phyloP scores from a whole-genome alignment of 1,284 basidiomycete species.

The Irpex sp. region DNA sequence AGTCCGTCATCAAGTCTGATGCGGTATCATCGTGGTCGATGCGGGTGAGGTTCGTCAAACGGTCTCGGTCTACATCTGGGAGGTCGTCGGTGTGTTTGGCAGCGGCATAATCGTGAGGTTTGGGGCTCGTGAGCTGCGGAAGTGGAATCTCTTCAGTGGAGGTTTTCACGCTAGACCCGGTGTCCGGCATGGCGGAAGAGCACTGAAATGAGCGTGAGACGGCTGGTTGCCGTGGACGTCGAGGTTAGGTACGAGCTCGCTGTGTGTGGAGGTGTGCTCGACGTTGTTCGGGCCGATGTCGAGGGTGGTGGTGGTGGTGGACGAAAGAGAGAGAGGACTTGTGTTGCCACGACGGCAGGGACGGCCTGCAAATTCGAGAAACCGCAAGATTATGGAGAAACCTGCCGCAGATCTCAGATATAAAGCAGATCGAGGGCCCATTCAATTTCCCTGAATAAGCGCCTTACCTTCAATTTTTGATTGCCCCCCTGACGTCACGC shows the following conservation, averaged over 20 bases:
- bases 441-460: not conserved
- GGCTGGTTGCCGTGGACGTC: not conserved
- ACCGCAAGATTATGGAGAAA: not conserved
- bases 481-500: constrained; percentile 1
- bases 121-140: constrained; percentile 9
- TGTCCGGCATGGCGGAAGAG: not conserved
- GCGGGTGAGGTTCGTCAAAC: constrained; percentile 16
- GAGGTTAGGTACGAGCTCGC: not conserved
- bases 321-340: not conserved
- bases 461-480: not conserved
- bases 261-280: not conserved
- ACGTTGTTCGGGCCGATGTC: not conserved
- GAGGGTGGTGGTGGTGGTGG: not conserved
- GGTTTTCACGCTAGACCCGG: not conserved
- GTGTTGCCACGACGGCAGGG: constrained; percentile 1
- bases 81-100: constrained; percentile 3
- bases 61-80: constrained; percentile 19
- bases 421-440: not conserved
- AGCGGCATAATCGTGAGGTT: constrained; percentile 14
- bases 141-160: constrained; percentile 15
- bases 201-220: not conserved
- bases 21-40: constrained; percentile 27
- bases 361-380: not conserved
- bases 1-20: constrained; percentile 36
- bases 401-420: not conserved